Evolutionary conservation across 2,329 filamentous ascomycete genomes (phyloP).

Genomic region (Metarhizium anisopliae): DNA sequence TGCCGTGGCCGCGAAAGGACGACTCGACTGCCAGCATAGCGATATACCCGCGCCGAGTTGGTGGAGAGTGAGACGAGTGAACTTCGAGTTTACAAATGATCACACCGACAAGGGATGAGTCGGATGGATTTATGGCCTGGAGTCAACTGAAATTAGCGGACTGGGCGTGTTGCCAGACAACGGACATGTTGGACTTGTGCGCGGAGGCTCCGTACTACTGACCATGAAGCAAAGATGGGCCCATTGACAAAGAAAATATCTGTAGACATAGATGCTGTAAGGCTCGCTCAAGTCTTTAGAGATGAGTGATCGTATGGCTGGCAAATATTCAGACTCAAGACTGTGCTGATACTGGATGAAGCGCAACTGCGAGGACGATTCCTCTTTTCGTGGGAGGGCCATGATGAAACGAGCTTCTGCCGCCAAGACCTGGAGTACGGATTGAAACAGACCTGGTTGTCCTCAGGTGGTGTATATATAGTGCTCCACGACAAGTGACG

Average conservation of each 20-base stretch:
- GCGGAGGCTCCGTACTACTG: conserved; percentile 4
- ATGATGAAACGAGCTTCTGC: conserved; percentile 13
- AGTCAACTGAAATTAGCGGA: neutral
- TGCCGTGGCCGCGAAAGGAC: conserved; percentile 70
- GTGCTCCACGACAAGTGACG: neutral
- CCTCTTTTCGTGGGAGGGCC: conserved; percentile 22
- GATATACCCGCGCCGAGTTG: conserved; percentile 81
- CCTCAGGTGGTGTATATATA: neutral
- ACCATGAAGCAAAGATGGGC: conserved; percentile 95
- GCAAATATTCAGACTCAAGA: conserved; percentile 58
- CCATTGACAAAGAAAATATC: conserved; percentile 98
- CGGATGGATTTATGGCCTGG: conserved; percentile 51
- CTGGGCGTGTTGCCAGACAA: neutral
- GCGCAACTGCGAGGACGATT: conserved; percentile 37
- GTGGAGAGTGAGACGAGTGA: conserved; percentile 70
- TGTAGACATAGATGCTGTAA: conserved; percentile 98
- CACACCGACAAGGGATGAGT: conserved; percentile 69
- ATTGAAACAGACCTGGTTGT: neutral
- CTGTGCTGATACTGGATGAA: conserved; percentile 56
- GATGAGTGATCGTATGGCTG: conserved; percentile 84
- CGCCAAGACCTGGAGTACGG: neutral
- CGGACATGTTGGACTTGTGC: neutral
- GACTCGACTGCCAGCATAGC: conserved; percentile 94
- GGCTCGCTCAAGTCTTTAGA: conserved; percentile 95
- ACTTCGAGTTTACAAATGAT: conserved; percentile 91